phyloP scores from a whole-genome alignment of 208 protist genomes.

The Vickermania spadyakhi region DNA sequence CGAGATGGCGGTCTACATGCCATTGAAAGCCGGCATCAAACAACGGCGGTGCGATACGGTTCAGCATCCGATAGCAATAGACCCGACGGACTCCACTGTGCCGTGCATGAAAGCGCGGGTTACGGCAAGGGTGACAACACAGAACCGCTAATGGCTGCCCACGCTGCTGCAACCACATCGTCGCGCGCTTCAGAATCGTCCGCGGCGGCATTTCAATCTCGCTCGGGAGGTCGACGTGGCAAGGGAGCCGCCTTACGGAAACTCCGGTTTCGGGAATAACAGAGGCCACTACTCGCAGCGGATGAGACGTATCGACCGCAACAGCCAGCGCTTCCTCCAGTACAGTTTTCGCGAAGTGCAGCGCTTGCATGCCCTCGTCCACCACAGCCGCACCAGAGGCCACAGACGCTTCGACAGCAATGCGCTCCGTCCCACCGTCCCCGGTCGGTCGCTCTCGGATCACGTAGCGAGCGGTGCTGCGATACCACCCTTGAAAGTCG shows the following conservation, averaged over 20 bases:
- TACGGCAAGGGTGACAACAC: constrained; percentile 54
- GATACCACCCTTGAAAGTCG: constrained; percentile 86
- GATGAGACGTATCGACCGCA: constrained; percentile 46
- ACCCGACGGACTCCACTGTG: constrained; percentile 60
- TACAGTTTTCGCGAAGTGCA: constrained; percentile 34
- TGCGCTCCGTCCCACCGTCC: constrained; percentile 11
- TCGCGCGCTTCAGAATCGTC: constrained; percentile 82
- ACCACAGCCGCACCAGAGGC: not conserved
- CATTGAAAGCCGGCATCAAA: constrained; percentile 81
- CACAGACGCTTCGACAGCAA: not conserved
- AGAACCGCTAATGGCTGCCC: constrained; percentile 70
- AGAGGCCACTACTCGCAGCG: constrained; percentile 41
- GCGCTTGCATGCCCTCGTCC: constrained; percentile 13
- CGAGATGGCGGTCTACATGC: constrained; percentile 82
- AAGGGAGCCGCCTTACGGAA: constrained; percentile 67
- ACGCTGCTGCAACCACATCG: constrained; percentile 71
- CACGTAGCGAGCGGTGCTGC: constrained; percentile 30
- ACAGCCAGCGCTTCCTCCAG: constrained; percentile 79
- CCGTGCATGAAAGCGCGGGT: constrained; percentile 83
- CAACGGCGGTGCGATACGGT: constrained; percentile 79
- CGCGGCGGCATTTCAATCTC: constrained; percentile 69
- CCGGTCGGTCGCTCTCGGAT: constrained; percentile 5
- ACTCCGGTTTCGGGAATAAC: constrained; percentile 75
- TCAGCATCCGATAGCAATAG: constrained; percentile 88
- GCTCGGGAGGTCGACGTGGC: constrained; percentile 76